Evolutionary conservation across 352 stramenopile genomes (phyloP).

Genomic region (Albugo candida): DNA sequence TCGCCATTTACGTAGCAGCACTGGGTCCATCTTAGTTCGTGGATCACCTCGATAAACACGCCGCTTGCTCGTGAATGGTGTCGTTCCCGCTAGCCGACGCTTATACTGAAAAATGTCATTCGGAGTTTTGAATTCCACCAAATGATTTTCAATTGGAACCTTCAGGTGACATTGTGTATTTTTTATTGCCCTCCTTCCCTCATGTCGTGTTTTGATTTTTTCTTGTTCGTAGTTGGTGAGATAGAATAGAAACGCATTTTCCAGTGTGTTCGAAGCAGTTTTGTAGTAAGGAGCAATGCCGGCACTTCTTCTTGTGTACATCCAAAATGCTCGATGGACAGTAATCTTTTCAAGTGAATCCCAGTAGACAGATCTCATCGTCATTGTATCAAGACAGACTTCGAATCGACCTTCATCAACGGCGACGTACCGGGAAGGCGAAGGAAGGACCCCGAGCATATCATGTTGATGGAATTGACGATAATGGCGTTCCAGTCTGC

Average conservation of each 20-base stretch:
- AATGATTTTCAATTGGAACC: slow-evolving; percentile 48
- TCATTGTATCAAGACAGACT: slow-evolving; percentile 55
- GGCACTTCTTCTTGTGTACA: slow-evolving; percentile 69
- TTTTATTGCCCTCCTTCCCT: background rate
- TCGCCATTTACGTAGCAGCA: slow-evolving; percentile 34
- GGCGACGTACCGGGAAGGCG: slow-evolving; percentile 33
- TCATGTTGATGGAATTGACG: slow-evolving; percentile 29
- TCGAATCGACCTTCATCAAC: slow-evolving; percentile 71
- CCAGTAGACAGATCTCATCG: slow-evolving; percentile 72
- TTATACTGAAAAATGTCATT: slow-evolving; percentile 75
- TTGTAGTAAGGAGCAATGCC: slow-evolving; percentile 56
- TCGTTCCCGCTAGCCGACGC: slow-evolving; percentile 45
- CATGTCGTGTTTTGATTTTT: slow-evolving; percentile 20
- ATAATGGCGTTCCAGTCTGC: slow-evolving; percentile 42
- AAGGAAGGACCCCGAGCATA: slow-evolving; percentile 13
- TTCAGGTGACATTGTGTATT: slow-evolving; percentile 23
- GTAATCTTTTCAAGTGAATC: slow-evolving; percentile 35
- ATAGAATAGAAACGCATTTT: slow-evolving; percentile 58
- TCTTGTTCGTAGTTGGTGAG: slow-evolving; percentile 43
- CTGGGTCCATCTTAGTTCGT: slow-evolving; percentile 34
- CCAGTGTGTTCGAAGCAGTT: slow-evolving; percentile 21
- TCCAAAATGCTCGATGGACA: slow-evolving; percentile 51
- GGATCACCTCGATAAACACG: slow-evolving; percentile 59
- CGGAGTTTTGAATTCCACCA: slow-evolving; percentile 65
- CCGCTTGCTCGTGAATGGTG: slow-evolving; percentile 59